Conservation (phyloP, 129 eudicot genomes). For the Calendula officinalis region DNA sequence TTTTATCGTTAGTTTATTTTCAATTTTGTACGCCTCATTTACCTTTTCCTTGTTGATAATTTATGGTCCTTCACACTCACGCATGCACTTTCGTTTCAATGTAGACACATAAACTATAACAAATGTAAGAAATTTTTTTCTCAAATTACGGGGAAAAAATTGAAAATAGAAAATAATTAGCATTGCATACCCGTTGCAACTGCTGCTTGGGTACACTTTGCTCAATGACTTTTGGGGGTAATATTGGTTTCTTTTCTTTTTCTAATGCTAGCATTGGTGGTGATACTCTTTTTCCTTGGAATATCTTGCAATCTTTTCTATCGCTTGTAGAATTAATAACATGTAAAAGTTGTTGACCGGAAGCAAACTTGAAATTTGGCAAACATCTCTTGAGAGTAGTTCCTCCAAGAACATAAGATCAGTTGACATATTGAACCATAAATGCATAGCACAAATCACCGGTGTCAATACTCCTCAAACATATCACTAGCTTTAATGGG, state of each 20-base stretch:
- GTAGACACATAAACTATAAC: constrained; percentile 13
- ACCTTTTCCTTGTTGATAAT: not conserved
- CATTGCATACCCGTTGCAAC: not conserved
- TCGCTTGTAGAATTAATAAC: too few species aligned
- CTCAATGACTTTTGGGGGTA: not conserved
- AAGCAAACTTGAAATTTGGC: too few species aligned
- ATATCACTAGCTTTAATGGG: not conserved
- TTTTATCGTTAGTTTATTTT: constrained; percentile 26
- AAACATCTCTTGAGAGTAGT: too few species aligned
- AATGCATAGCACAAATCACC: not conserved
- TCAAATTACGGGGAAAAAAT: not conserved
- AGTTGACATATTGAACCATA: not conserved
- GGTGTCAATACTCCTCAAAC: not conserved
- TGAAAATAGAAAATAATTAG: not conserved
- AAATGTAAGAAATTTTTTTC: not conserved
- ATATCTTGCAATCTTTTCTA: not conserved
- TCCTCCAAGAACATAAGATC: too few species aligned
- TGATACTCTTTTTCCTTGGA: not conserved
- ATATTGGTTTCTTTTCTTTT: not conserved
- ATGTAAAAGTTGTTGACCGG: too few species aligned
- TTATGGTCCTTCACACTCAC: constrained; percentile 1
- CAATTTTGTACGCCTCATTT: not conserved
- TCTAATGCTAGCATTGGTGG: not conserved
- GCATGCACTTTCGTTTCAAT: constrained; percentile 7
- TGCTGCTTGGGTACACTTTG: not conserved